A percentile compares a stretch with the other conserved stretches of the same genome.
These are phyloP conservation scores for Suhomyces terraborum DNA, from an alignment of 1,139 yeast species.

Conservation along the genomic window DNA sequence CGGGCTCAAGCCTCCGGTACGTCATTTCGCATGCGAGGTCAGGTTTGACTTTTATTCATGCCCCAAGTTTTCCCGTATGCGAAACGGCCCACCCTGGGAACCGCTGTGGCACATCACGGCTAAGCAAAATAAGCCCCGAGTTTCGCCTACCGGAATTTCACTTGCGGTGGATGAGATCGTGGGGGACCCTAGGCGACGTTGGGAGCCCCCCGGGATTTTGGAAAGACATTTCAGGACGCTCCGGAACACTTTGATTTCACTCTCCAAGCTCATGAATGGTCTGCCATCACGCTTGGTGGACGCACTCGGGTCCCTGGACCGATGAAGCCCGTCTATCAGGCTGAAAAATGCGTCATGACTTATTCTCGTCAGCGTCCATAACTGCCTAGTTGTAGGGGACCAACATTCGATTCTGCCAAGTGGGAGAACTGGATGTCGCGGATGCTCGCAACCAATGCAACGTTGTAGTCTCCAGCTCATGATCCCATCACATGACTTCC, in stretches of 20 bases:
- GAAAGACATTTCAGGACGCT: too few species aligned
- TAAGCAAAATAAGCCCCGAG: not conserved
- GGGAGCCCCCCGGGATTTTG: not conserved
- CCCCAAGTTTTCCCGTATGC: too few species aligned
- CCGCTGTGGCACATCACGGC: not conserved
- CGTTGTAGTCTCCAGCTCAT: constrained; percentile 3
- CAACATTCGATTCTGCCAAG: not conserved
- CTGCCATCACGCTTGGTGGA: too few species aligned
- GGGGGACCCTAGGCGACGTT: too few species aligned
- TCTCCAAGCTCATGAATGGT: too few species aligned
- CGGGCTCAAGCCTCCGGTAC: not conserved
- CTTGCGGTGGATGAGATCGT: not conserved
- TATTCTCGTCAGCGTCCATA: too few species aligned
- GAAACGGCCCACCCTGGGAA: not conserved
- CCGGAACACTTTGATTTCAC: too few species aligned
- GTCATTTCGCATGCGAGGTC: not conserved
- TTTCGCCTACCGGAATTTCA: not conserved
- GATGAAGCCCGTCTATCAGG: too few species aligned
- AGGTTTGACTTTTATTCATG: too few species aligned
- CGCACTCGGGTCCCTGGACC: too few species aligned
- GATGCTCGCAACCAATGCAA: constrained; percentile 1
- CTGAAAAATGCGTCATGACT: too few species aligned
- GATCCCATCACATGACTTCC: constrained; percentile 1
- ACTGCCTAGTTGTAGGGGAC: too few species aligned
- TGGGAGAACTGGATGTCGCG: not conserved